phyloP scores from a whole-genome alignment of 768 basidiomycete genomes.

The Russula sp. region DNA sequence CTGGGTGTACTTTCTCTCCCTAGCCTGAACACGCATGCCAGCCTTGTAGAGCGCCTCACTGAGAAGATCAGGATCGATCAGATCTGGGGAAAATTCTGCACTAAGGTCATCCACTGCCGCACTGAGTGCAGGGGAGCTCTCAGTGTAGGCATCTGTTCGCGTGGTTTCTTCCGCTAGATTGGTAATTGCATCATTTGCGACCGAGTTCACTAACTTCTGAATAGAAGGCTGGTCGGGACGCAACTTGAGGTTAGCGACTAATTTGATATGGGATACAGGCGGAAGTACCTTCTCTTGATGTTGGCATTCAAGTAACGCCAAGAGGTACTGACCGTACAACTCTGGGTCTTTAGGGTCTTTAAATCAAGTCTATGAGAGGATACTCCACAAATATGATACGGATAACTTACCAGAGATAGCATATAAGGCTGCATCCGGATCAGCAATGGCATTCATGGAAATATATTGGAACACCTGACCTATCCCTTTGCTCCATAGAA shows the following conservation, averaged over 20 bases:
- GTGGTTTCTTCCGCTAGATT: slow-evolving; percentile 60
- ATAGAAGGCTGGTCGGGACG: slow-evolving; percentile 53
- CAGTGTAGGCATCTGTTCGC: slow-evolving; percentile 54
- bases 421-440: slow-evolving; percentile 46
- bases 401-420: slow-evolving; percentile 57
- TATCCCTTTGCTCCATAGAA: slow-evolving; percentile 66
- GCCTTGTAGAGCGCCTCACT: slow-evolving; percentile 40
- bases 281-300: slow-evolving; percentile 72
- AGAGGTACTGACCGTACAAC: slow-evolving; percentile 51
- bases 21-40: slow-evolving; percentile 37
- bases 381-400: not conserved
- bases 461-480: slow-evolving; percentile 36
- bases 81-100: slow-evolving; percentile 42
- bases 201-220: slow-evolving; percentile 57
- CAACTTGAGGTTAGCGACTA: not conserved
- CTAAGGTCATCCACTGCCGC: slow-evolving; percentile 44
- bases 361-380: slow-evolving; percentile 1
- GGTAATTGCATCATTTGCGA: slow-evolving; percentile 56
- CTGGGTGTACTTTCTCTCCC: slow-evolving; percentile 41
- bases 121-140: slow-evolving; percentile 44
- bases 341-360: slow-evolving; percentile 39
- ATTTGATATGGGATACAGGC: not conserved
- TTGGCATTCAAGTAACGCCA: slow-evolving; percentile 66
- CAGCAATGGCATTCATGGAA: slow-evolving; percentile 16
- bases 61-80: slow-evolving; percentile 41